Percentiles rank a stretch among this genome's conserved stretches.
These are phyloP conservation scores for Hymenoscyphus fructigenus DNA, from an alignment of 2,329 filamentous ascomycete species.

Conservation along the genomic window DNA sequence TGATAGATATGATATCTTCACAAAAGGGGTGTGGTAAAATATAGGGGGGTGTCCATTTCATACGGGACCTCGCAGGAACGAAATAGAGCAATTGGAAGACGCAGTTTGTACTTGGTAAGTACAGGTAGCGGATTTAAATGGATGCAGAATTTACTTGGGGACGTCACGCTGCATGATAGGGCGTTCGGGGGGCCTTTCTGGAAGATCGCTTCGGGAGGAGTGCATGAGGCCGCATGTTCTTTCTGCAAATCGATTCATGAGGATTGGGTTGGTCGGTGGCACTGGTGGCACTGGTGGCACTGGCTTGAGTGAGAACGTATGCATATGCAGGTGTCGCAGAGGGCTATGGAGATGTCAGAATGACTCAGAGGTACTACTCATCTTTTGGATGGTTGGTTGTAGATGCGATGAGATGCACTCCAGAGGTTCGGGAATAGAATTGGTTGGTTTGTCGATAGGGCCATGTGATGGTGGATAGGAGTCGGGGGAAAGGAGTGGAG, in stretches of 20 bases:
- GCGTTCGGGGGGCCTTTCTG: neutral
- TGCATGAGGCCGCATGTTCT: neutral
- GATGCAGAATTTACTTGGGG: too few species aligned
- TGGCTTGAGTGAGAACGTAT: neutral
- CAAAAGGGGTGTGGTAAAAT: neutral
- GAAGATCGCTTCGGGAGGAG: neutral
- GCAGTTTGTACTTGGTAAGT: too few species aligned
- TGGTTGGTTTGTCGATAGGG: neutral
- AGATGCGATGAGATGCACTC: neutral
- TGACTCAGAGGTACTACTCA: conserved; percentile 1
- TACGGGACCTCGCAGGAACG: neutral
- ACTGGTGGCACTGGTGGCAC: neutral
- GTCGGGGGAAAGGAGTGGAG: neutral
- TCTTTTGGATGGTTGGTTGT: neutral
- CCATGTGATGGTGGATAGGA: neutral
- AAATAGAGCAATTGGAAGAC: too few species aligned
- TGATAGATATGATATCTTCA: too few species aligned
- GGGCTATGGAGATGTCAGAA: conserved; percentile 3
- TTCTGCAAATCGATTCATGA: neutral
- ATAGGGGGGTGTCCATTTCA: neutral
- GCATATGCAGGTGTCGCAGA: neutral
- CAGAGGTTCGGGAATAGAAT: neutral
- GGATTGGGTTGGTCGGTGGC: neutral
- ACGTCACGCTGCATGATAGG: neutral
- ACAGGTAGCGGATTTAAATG: too few species aligned